These are phyloP conservation scores for Helicocarpus griseus DNA, from an alignment of 2,329 filamentous ascomycete species.

Conservation along the genomic window DNA sequence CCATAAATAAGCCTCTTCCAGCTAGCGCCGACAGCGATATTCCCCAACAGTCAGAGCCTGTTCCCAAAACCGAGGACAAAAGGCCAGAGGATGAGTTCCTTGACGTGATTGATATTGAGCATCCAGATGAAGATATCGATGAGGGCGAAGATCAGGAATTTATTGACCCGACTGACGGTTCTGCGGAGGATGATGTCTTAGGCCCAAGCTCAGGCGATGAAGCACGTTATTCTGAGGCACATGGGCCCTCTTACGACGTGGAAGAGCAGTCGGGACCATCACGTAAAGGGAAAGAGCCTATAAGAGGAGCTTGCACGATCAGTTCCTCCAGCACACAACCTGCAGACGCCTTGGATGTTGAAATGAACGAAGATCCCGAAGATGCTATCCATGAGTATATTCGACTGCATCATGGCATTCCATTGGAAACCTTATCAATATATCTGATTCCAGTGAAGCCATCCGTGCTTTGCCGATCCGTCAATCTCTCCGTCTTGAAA, in stretches of 20 bases:
- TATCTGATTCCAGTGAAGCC: slow-evolving; percentile 53
- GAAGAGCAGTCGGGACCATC: background rate
- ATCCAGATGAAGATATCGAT: slow-evolving; percentile 24
- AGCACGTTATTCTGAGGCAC: background rate
- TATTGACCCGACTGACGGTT: slow-evolving; percentile 11
- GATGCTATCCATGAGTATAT: slow-evolving; percentile 39
- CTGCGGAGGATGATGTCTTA: background rate
- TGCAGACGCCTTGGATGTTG: background rate
- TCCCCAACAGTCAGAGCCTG: slow-evolving; percentile 8
- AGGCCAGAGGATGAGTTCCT: slow-evolving; percentile 10
- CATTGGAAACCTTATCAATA: slow-evolving; percentile 46
- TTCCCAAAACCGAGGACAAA: background rate
- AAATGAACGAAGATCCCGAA: slow-evolving; percentile 1
- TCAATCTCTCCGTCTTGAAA: slow-evolving; percentile 49
- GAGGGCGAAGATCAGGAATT: slow-evolving; percentile 19
- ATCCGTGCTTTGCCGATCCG: slow-evolving; percentile 45
- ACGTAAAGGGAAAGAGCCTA: slow-evolving; percentile 9
- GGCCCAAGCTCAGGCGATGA: background rate
- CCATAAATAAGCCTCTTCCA: background rate
- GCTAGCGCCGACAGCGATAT: background rate
- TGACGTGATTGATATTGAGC: slow-evolving; percentile 19
- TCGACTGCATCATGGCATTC: slow-evolving; percentile 48
- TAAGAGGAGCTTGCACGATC: background rate
- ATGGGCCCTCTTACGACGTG: background rate
- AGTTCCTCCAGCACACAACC: background rate